Conservation (phyloP, 2,329 filamentous ascomycete genomes). For the Didymellaceae sp. region DNA sequence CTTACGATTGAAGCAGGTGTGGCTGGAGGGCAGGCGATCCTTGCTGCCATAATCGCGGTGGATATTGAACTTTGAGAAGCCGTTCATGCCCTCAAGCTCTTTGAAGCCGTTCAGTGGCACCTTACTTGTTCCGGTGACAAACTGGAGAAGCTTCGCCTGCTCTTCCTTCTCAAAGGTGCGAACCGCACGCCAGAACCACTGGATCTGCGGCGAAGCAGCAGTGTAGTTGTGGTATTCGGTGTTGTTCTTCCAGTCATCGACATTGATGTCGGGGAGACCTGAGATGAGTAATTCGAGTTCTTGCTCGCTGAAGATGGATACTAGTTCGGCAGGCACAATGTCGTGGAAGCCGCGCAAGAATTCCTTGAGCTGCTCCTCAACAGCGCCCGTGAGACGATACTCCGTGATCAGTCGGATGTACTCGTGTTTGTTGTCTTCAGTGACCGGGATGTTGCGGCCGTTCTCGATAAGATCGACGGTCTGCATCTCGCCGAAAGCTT, state of each 20-base stretch:
- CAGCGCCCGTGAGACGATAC: constrained; percentile 88
- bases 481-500: constrained; percentile 89
- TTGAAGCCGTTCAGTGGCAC: constrained; percentile 98
- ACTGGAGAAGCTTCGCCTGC: constrained; percentile 93
- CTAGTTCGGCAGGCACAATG: constrained; percentile 91
- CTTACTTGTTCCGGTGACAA: constrained; percentile 97
- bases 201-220: constrained; percentile 91
- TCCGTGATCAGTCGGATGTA: constrained; percentile 95
- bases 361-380: constrained; percentile 90
- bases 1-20: constrained; percentile 99
- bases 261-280: constrained; percentile 93
- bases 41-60: constrained; percentile 98
- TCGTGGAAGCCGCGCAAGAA: constrained; percentile 98
- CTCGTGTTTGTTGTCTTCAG: constrained; percentile 97
- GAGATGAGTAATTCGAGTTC: constrained; percentile 96
- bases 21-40: constrained; percentile 91
- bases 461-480: constrained; percentile 86
- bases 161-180: constrained; percentile 99
- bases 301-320: constrained; percentile 98
- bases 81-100: constrained; percentile 99
- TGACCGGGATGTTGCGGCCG: constrained; percentile 90
- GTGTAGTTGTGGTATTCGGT: constrained; percentile 99
- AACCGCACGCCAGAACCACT: constrained; percentile 99
- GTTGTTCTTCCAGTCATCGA: constrained; percentile 99
- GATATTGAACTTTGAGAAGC: constrained; percentile 97